phyloP scores from a whole-genome alignment of 805 yeast genomes.

The Cyberlindnera mississippiensis region DNA sequence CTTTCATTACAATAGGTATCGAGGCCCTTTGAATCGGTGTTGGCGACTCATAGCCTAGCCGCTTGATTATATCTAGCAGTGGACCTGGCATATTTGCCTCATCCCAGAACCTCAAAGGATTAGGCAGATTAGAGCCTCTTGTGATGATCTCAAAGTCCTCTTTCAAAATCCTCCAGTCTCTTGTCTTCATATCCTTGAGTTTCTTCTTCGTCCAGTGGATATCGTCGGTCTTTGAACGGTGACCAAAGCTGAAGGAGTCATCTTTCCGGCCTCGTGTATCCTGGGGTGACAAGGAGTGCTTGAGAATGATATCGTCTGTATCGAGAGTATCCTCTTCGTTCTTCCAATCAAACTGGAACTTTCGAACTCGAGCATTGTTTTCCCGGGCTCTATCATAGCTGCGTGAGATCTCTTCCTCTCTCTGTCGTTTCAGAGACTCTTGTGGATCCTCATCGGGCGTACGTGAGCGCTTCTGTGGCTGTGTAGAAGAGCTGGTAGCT shows the following conservation, averaged over 20 bases:
- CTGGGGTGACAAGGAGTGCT: conserved; percentile 6
- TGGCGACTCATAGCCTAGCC: conserved; percentile 57
- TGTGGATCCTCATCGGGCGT: not conserved
- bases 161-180: conserved; percentile 88
- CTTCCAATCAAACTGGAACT: conserved; percentile 70
- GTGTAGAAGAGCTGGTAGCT: not conserved
- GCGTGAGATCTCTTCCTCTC: not conserved
- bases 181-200: conserved; percentile 57
- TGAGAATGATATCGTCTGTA: conserved; percentile 32
- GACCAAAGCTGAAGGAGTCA: conserved; percentile 1
- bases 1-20: conserved; percentile 60
- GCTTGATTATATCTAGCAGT: conserved; percentile 35
- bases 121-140: conserved; percentile 37
- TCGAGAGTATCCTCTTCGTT: conserved; percentile 60
- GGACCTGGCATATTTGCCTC: conserved; percentile 51
- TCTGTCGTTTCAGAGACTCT: not conserved
- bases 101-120: conserved; percentile 73
- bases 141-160: conserved; percentile 71
- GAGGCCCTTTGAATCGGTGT: conserved; percentile 92
- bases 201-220: conserved; percentile 67
- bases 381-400: conserved; percentile 4
- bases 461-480: not conserved
- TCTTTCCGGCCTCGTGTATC: too few relatives aligned
- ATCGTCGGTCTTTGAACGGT: conserved; percentile 12
- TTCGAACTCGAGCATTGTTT: conserved; percentile 18